These are phyloP conservation scores for Neurospora africana DNA, from an alignment of 495 filamentous ascomycete species.

Conservation along the genomic window DNA sequence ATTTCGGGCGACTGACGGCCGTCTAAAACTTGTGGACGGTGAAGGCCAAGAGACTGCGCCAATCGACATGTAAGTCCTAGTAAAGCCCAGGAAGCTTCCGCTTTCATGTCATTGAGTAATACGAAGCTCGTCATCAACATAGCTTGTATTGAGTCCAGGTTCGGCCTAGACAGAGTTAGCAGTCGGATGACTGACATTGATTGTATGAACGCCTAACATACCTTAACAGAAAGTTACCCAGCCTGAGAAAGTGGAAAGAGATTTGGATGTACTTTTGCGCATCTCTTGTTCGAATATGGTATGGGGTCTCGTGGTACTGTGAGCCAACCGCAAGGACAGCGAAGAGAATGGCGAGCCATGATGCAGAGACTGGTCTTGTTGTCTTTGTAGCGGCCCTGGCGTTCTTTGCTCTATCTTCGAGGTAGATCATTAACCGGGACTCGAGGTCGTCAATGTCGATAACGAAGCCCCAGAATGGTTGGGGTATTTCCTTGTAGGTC, in stretches of 20 bases:
- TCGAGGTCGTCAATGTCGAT: conserved; percentile 59
- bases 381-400: conserved; percentile 37
- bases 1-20: conserved; percentile 25
- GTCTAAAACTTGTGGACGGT: conserved; percentile 31
- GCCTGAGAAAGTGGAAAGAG: conserved; percentile 44
- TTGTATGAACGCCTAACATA: conserved; percentile 6
- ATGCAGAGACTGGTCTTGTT: conserved; percentile 47
- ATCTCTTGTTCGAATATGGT: conserved; percentile 39
- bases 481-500: conserved; percentile 65
- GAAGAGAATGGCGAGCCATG: conserved; percentile 65
- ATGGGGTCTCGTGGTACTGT: conserved; percentile 65
- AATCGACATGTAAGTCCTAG: conserved; percentile 44
- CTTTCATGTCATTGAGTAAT: conserved; percentile 49
- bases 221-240: conserved; percentile 43
- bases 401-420: conserved; percentile 52
- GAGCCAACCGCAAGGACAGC: conserved; percentile 70
- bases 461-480: conserved; percentile 71
- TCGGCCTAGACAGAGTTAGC: conserved; percentile 28
- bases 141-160: conserved; percentile 47
- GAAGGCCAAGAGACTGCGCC: conserved; percentile 44
- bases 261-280: conserved; percentile 47
- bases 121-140: conserved; percentile 44
- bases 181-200: background rate
- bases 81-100: conserved; percentile 47
- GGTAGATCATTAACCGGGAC: conserved; percentile 51